These are phyloP conservation scores for Fusarium sp. DNA, from an alignment of 2,329 filamentous ascomycete species.

Conservation along the genomic window DNA sequence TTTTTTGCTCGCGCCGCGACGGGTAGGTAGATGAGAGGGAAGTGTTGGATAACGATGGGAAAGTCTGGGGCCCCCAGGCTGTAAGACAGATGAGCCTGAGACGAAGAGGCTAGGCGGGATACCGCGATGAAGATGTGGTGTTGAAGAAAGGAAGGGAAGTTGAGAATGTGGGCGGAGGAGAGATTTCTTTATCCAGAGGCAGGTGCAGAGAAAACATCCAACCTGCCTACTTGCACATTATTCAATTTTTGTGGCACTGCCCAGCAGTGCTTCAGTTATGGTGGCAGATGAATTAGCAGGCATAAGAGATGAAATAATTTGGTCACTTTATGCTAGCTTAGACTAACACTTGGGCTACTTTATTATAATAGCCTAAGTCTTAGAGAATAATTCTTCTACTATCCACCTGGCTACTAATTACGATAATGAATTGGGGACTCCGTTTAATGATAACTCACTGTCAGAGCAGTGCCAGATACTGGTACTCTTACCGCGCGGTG, in stretches of 20 bases:
- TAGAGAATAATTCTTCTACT: too few species aligned
- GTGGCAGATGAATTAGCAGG: background rate
- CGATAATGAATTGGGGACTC: rapidly evolving
- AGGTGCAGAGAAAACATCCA: background rate
- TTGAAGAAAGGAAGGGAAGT: background rate
- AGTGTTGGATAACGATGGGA: background rate
- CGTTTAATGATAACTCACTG: background rate
- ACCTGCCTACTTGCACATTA: background rate
- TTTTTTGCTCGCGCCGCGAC: background rate
- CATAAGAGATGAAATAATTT: background rate
- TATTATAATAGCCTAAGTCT: background rate
- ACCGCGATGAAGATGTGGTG: background rate
- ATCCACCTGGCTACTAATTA: too few species aligned
- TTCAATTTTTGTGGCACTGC: background rate
- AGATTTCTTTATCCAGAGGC: background rate
- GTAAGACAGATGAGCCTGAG: background rate
- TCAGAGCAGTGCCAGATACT: background rate
- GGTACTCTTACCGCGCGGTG: background rate
- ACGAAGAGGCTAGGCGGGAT: too few species aligned
- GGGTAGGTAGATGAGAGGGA: background rate
- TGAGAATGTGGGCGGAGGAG: background rate
- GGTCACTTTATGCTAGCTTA: background rate
- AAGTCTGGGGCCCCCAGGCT: background rate
- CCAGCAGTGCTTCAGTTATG: background rate
- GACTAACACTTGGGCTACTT: background rate